These are phyloP conservation scores for Penicillium daleae DNA, from an alignment of 495 filamentous ascomycete genomes.

Conservation along the genomic window DNA sequence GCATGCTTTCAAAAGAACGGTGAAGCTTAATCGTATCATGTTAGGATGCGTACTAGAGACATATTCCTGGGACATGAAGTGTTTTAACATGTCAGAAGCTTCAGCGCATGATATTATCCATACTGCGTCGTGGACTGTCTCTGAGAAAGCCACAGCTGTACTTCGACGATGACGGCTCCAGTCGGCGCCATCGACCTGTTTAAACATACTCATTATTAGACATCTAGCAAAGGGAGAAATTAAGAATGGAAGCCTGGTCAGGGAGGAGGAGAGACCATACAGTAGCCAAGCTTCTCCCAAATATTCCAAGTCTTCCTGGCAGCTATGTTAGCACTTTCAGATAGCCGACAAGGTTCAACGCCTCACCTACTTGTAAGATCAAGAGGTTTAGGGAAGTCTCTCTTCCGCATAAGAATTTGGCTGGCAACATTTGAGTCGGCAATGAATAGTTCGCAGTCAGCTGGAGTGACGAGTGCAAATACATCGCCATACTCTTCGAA, in stretches of 20 bases:
- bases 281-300: not conserved
- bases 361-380: not conserved
- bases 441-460: not conserved
- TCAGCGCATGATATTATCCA: not conserved
- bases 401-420: not conserved
- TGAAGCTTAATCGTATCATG: not conserved
- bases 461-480: not conserved
- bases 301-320: not conserved
- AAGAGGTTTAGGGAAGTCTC: not conserved
- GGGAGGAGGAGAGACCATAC: not conserved
- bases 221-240: not conserved
- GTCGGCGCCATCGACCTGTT: not conserved
- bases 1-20: constrained; percentile 1
- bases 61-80: not conserved
- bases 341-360: not conserved
- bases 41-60: not conserved
- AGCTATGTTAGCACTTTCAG: not conserved
- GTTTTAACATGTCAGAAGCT: not conserved
- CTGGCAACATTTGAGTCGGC: not conserved
- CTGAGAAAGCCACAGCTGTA: not conserved
- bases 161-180: constrained; percentile 1
- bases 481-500: constrained; percentile 1
- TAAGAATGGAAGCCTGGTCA: not conserved
- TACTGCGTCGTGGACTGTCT: not conserved
- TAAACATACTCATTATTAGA: not conserved